Percentiles rank a stretch among this genome's conserved stretches.
Evolutionary conservation across 176 grass and related monocot genomes (phyloP).

Genomic region (Zoysia pacifica): DNA sequence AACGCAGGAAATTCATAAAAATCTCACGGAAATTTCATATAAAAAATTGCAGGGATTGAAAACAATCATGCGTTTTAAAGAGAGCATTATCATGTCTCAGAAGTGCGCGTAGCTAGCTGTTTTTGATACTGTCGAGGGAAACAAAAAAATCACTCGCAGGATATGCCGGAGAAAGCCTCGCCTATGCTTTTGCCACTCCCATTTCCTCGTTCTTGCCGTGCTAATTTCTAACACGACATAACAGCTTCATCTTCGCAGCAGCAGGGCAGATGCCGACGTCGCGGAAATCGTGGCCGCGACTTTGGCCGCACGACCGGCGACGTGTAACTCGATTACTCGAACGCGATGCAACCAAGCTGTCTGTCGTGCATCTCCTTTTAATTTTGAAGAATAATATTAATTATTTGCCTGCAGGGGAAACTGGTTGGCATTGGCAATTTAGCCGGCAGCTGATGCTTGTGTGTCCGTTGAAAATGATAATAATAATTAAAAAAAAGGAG

Average conservation of each 20-base stretch:
- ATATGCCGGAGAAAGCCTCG: too few relatives aligned
- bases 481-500: not conserved
- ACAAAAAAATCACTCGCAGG: too few relatives aligned
- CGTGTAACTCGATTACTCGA: not conserved
- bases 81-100: too few relatives aligned
- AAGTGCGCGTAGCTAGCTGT: too few relatives aligned
- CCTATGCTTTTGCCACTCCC: too few relatives aligned
- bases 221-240: not conserved
- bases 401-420: not conserved
- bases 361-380: not conserved
- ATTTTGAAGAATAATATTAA: not conserved
- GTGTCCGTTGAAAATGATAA: not conserved
- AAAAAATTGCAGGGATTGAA: too few relatives aligned
- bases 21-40: too few relatives aligned
- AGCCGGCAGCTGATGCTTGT: not conserved
- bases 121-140: too few relatives aligned
- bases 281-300: slow-evolving; percentile 16
- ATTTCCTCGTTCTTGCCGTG: slow-evolving; percentile 32
- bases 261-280: not conserved
- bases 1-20: too few relatives aligned
- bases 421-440: not conserved
- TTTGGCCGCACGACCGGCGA: slow-evolving; percentile 13
- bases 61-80: too few relatives aligned
- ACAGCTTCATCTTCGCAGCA: not conserved
- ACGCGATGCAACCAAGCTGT: slow-evolving; percentile 1